Percentiles rank a stretch among this genome's conserved stretches.
Evolutionary conservation across 140 eudicot genomes (phyloP).

Genomic region (Flaveria floridana): DNA sequence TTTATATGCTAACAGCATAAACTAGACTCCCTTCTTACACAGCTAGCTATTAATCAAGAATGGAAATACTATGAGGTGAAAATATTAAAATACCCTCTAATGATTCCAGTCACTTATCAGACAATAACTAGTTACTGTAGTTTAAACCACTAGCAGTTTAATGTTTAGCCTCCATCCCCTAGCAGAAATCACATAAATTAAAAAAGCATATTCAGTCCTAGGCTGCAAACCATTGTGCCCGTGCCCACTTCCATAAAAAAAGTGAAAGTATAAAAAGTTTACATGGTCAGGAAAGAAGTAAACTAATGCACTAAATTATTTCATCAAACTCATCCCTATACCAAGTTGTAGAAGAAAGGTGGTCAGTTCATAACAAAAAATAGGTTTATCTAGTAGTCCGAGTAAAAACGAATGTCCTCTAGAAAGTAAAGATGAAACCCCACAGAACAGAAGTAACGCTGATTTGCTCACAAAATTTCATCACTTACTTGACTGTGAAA

Average conservation of each 20-base stretch:
- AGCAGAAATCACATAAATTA: not conserved
- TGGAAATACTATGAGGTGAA: not conserved
- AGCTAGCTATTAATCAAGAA: not conserved
- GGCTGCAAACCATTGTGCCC: no score
- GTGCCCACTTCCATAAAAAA: no score
- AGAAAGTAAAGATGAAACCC: not conserved
- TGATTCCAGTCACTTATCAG: no score
- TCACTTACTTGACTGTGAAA: slow-evolving; percentile 46
- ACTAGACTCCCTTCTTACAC: slow-evolving; percentile 17
- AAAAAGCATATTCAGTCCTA: not conserved
- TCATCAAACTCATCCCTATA: slow-evolving; percentile 11
- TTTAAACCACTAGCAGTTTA: no score
- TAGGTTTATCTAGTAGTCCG: not conserved
- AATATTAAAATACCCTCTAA: not conserved
- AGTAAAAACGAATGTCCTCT: slow-evolving; percentile 9
- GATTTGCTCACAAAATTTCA: slow-evolving; percentile 30
- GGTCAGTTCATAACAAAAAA: not conserved
- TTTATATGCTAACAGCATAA: not conserved
- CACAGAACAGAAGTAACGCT: not conserved
- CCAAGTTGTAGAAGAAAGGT: not conserved
- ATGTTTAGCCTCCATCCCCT: not conserved
- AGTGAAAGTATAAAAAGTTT: not conserved
- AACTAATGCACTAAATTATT: not conserved
- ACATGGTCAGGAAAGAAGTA: not conserved
- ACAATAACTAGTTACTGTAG: no score